Evolutionary conservation across 2,329 filamentous ascomycete species (phyloP).

Genomic region (Botrytis cinerea): DNA sequence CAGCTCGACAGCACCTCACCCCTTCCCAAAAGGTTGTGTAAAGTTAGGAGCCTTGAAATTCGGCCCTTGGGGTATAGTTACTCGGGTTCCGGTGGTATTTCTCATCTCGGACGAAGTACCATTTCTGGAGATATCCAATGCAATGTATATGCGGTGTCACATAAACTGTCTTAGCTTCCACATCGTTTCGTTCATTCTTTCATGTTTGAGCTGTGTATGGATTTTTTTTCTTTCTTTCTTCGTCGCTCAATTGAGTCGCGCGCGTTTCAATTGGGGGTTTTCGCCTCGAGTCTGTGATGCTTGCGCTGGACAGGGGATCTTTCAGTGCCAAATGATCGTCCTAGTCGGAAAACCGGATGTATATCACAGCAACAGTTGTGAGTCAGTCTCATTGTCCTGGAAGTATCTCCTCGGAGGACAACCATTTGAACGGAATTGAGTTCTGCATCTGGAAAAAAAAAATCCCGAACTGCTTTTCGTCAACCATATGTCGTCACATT

Average conservation of each 20-base stretch:
- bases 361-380: constrained; percentile 2
- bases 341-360: neutral
- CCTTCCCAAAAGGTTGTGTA: neutral
- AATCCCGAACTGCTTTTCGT: neutral
- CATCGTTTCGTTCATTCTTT: neutral
- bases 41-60: constrained; percentile 6
- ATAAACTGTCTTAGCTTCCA: neutral
- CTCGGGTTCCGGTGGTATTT: neutral
- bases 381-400: neutral
- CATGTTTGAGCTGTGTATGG: neutral
- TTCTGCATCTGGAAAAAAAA: neutral
- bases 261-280: neutral
- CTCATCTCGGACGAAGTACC: neutral
- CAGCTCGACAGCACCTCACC: neutral
- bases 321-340: neutral
- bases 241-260: neutral
- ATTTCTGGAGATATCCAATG: neutral
- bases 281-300: neutral
- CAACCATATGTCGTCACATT: neutral
- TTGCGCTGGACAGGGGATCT: neutral
- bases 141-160: neutral
- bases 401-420: neutral
- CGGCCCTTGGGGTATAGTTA: neutral
- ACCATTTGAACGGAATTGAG: neutral
- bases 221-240: neutral